Conservation (phyloP, 192 early-diverging fungal genomes). For the Piromyces sp. region DNA sequence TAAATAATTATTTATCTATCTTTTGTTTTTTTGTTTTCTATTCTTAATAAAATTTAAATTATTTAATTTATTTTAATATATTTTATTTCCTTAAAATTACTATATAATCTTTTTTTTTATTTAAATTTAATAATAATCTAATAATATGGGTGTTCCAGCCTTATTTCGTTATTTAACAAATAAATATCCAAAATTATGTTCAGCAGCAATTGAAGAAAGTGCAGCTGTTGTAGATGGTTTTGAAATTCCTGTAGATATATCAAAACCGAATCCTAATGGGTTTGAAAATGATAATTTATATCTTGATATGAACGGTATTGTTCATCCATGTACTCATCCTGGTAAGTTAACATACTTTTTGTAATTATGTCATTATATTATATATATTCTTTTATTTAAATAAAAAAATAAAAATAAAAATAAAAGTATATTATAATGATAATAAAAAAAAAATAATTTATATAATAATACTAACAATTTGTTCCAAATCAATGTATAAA, state of each 20-base stretch:
- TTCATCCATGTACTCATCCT: constrained; percentile 73
- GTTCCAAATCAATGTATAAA: too few species aligned
- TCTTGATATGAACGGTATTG: constrained; percentile 81
- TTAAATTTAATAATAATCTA: not conserved
- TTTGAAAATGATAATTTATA: constrained; percentile 74
- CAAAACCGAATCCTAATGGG: constrained; percentile 29
- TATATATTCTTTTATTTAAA: too few species aligned
- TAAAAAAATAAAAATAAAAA: too few species aligned
- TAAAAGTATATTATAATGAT: too few species aligned
- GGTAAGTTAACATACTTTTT: constrained; percentile 1
- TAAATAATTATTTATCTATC: too few species aligned
- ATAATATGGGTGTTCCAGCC: not conserved
- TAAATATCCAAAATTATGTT: not conserved
- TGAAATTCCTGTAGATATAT: not conserved
- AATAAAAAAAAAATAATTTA: too few species aligned
- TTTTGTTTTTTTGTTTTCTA: too few species aligned
- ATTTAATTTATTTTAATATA: too few species aligned
- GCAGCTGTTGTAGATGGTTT: not conserved
- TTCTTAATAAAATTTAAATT: too few species aligned
- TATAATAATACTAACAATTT: too few species aligned
- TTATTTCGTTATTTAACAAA: not conserved
- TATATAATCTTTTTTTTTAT: not conserved
- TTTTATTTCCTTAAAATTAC: too few species aligned
- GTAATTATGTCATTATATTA: too few species aligned
- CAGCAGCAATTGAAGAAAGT: not conserved